phyloP scores from a whole-genome alignment of 2,329 filamentous ascomycete genomes.

The Clathrospora elynae region DNA sequence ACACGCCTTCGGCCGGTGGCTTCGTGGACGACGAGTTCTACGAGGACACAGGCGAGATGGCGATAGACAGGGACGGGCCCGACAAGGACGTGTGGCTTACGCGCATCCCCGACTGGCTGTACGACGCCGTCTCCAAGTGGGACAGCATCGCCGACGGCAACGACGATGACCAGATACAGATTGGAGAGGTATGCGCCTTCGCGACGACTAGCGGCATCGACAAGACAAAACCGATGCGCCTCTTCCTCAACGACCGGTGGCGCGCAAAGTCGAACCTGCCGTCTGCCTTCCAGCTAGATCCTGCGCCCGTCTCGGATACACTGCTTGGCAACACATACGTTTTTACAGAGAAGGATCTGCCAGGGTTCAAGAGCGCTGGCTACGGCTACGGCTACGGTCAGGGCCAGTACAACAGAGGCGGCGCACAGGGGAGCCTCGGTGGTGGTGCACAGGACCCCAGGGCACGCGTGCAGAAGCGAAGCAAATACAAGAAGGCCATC shows the following conservation, averaged over 20 bases:
- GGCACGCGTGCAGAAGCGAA: constrained; percentile 41
- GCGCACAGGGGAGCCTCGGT: constrained; percentile 27
- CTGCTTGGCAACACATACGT: constrained; percentile 84
- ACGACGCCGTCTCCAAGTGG: constrained; percentile 45
- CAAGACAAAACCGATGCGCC: constrained; percentile 60
- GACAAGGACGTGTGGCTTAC: constrained; percentile 45
- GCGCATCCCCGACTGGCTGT: constrained; percentile 49
- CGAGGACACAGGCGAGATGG: constrained; percentile 53
- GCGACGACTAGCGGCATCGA: constrained; percentile 35
- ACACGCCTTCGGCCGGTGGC: constrained; percentile 33
- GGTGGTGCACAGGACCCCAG: constrained; percentile 40
- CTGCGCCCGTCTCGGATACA: constrained; percentile 56
- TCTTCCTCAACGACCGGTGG: constrained; percentile 68
- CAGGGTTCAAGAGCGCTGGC: constrained; percentile 64
- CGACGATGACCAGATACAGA: constrained; percentile 47
- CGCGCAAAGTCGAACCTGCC: constrained; percentile 75
- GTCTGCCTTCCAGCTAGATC: constrained; percentile 82
- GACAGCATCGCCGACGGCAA: constrained; percentile 42
- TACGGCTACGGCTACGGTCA: constrained; percentile 33
- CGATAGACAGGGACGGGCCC: constrained; percentile 35
- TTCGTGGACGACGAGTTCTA: constrained; percentile 51
- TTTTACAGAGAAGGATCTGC: constrained; percentile 91
- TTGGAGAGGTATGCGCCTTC: constrained; percentile 44
- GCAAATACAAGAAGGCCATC: constrained; percentile 45
- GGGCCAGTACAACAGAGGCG: constrained; percentile 28